Percentiles rank a stretch among this genome's conserved stretches.
Evolutionary conservation across 2,329 filamentous ascomycete genomes (phyloP).

Genomic region (Myriangium duriaei): DNA sequence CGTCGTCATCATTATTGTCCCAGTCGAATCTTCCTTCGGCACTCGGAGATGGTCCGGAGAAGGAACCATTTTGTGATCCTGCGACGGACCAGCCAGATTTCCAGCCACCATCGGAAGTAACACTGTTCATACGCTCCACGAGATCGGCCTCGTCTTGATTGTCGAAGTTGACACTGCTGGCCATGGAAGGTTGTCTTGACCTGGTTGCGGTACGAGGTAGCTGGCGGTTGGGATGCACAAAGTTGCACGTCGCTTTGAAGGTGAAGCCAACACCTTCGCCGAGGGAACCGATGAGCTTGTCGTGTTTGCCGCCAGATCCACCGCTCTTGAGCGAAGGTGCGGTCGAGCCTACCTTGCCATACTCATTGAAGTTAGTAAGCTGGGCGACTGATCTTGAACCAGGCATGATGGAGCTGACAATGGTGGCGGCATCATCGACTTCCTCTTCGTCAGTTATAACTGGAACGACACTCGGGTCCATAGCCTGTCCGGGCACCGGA

Average conservation of each 20-base stretch:
- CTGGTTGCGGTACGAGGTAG: conserved; percentile 2
- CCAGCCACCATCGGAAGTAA: conserved; percentile 8
- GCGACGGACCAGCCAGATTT: conserved; percentile 9
- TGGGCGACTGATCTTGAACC: conserved; percentile 8
- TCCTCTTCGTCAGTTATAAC: neutral
- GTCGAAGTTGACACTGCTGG: conserved; percentile 4
- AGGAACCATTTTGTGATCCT: conserved; percentile 4
- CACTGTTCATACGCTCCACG: conserved; percentile 10
- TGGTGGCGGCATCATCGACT: neutral
- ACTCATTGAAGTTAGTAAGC: conserved; percentile 3
- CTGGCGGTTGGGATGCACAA: conserved; percentile 8
- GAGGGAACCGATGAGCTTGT: conserved; percentile 1
- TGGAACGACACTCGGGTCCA: neutral
- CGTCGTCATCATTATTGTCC: neutral
- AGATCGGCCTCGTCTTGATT: conserved; percentile 6
- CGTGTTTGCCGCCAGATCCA: conserved; percentile 5
- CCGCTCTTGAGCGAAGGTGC: conserved; percentile 5
- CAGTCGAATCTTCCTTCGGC: conserved; percentile 1
- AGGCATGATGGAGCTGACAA: neutral
- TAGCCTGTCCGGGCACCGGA: conserved; percentile 7
- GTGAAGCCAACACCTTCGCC: conserved; percentile 8
- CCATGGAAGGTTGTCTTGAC: conserved; percentile 1
- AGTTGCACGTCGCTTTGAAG: conserved; percentile 7
- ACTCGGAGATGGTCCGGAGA: conserved; percentile 4
- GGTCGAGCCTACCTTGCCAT: conserved; percentile 1